phyloP scores from a whole-genome alignment of 1,284 basidiomycete genomes.

The Sutorius eximius region DNA sequence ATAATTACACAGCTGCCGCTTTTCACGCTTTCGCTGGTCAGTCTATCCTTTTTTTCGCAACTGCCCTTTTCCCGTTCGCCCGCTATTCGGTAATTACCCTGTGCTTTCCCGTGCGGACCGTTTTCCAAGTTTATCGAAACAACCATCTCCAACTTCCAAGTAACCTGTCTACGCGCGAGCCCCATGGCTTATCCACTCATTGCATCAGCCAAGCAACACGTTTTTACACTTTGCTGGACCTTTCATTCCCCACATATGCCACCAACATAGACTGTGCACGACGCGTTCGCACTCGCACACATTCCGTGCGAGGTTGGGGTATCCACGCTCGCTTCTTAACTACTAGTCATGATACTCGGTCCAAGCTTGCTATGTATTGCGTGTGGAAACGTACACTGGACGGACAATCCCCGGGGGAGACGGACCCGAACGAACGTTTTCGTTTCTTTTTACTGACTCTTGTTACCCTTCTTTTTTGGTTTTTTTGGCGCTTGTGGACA shows the following conservation, averaged over 20 bases:
- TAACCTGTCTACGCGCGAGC: conserved; percentile 19
- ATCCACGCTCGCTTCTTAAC: conserved; percentile 24
- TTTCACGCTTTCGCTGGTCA: conserved; percentile 23
- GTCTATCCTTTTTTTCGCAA: conserved; percentile 24
- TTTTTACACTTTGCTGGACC: conserved; percentile 27
- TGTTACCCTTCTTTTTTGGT: conserved; percentile 5
- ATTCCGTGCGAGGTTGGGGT: conserved; percentile 6
- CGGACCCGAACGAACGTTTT: conserved; percentile 24
- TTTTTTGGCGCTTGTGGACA: conserved; percentile 15
- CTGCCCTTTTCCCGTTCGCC: conserved; percentile 29
- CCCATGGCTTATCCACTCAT: conserved; percentile 27
- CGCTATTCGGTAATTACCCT: conserved; percentile 33
- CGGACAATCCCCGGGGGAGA: conserved; percentile 21
- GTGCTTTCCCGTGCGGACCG: conserved; percentile 28
- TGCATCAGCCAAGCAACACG: conserved; percentile 22
- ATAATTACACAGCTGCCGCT: conserved; percentile 29
- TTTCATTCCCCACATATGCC: conserved; percentile 15
- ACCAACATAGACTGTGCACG: conserved; percentile 14
- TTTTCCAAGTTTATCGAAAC: conserved; percentile 17
- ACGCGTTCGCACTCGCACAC: conserved; percentile 4
- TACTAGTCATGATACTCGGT: conserved; percentile 7
- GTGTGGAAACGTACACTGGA: conserved; percentile 30
- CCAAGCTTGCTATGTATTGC: conserved; percentile 24
- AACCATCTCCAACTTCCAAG: conserved; percentile 18
- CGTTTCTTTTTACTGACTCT: conserved; percentile 11